Percentiles rank a stretch among this genome's conserved stretches.
Conservation (phyloP, 495 filamentous ascomycete genomes). For the Aspergillus coremiiformis region DNA sequence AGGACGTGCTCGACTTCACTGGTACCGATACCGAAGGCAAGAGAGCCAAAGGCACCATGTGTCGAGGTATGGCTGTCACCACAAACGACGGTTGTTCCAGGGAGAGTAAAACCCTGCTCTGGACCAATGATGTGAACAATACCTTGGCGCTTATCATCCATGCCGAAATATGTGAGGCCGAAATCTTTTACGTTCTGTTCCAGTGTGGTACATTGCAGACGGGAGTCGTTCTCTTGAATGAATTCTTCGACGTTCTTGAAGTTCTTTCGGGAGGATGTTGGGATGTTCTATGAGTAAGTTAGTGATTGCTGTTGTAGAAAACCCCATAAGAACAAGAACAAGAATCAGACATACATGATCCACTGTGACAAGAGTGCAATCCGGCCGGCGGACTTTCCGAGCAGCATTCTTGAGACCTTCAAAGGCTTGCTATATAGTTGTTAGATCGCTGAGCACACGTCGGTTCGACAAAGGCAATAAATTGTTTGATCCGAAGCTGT, state of each 20-base stretch:
- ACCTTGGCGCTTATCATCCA: constrained; percentile 92
- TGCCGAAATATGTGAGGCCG: constrained; percentile 92
- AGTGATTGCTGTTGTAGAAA: neutral
- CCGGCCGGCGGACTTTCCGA: constrained; percentile 81
- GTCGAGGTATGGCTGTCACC: constrained; percentile 97
- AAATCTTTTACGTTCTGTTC: constrained; percentile 97
- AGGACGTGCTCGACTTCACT: constrained; percentile 98
- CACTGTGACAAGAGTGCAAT: constrained; percentile 93
- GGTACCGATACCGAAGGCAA: constrained; percentile 96
- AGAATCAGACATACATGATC: constrained; percentile 68
- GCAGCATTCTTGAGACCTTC: constrained; percentile 85
- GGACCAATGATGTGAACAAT: constrained; percentile 99
- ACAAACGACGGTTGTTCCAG: constrained; percentile 94
- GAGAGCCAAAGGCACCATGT: constrained; percentile 90
- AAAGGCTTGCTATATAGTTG: constrained; percentile 71
- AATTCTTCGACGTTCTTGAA: constrained; percentile 81
- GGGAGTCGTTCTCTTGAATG: constrained; percentile 88
- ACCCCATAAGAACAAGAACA: neutral
- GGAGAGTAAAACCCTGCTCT: constrained; percentile 97
- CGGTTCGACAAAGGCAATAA: neutral
- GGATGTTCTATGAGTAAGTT: constrained; percentile 62
- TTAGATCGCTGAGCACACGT: neutral
- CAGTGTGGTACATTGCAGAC: constrained; percentile 86
- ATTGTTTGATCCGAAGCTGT: neutral
- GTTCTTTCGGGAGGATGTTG: constrained; percentile 78